phyloP scores from a whole-genome alignment of 495 filamentous ascomycete genomes.

The Penicillium steckii region DNA sequence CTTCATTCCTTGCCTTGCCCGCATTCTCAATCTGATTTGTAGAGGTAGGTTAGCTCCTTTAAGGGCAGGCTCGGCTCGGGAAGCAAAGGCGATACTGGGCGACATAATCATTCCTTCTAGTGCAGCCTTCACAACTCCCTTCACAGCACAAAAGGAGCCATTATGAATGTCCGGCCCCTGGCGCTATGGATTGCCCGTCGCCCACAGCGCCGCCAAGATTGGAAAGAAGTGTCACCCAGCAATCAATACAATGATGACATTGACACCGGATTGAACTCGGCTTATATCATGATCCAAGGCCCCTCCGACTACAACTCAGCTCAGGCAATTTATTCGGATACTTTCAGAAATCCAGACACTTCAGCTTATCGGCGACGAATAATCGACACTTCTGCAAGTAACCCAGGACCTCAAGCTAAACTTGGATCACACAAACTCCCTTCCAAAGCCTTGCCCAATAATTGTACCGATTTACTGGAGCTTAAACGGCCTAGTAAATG shows the following conservation, averaged over 20 bases:
- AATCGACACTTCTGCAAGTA: slow-evolving; percentile 9
- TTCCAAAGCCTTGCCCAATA: slow-evolving; percentile 7
- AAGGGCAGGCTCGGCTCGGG: slow-evolving; percentile 8
- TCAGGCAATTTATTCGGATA: slow-evolving; percentile 7
- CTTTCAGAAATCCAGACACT: slow-evolving; percentile 9
- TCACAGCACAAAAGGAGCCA: slow-evolving; percentile 10
- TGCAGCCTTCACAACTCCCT: slow-evolving; percentile 5
- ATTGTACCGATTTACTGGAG: slow-evolving; percentile 10
- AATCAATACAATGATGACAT: slow-evolving; percentile 11
- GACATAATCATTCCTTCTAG: slow-evolving; percentile 5
- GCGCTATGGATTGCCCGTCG: slow-evolving; percentile 8
- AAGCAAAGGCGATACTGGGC: slow-evolving; percentile 9
- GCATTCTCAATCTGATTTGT: slow-evolving; percentile 12
- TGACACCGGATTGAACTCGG: slow-evolving; percentile 11
- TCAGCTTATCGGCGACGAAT: slow-evolving; percentile 11
- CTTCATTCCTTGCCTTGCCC: slow-evolving; percentile 12
- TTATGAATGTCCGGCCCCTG: slow-evolving; percentile 10
- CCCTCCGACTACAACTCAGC: slow-evolving; percentile 8
- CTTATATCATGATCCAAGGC: slow-evolving; percentile 7
- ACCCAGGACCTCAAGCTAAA: slow-evolving; percentile 10
- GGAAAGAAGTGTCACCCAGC: slow-evolving; percentile 8
- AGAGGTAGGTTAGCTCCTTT: slow-evolving; percentile 11
- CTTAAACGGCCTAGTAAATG: slow-evolving; percentile 8
- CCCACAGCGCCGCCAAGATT: slow-evolving; percentile 7
- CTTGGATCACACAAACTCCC: slow-evolving; percentile 10